A percentile compares a stretch with the other conserved stretches of the same genome.
Conservation (phyloP, 1,139 yeast species). For the Meyerozyma athensensis region DNA sequence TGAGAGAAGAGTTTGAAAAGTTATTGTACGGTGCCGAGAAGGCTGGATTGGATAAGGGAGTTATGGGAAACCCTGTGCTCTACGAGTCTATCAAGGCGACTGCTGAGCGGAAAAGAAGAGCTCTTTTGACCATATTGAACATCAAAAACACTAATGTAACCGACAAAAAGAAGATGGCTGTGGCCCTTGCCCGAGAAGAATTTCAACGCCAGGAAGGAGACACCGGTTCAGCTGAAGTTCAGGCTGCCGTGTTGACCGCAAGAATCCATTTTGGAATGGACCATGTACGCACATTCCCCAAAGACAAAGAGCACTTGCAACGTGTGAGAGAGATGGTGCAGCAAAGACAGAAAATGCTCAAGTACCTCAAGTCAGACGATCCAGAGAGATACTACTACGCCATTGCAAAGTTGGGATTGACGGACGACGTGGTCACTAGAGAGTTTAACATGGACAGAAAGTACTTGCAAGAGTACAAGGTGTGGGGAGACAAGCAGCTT, state of each 20-base stretch:
- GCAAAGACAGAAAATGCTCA: slow-evolving; percentile 76
- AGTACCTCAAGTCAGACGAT: slow-evolving; percentile 72
- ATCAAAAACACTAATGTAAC: slow-evolving; percentile 64
- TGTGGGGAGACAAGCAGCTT: slow-evolving; percentile 63
- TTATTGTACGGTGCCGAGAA: slow-evolving; percentile 71
- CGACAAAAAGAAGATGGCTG: slow-evolving; percentile 58
- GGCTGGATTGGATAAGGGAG: slow-evolving; percentile 30
- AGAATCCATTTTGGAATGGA: slow-evolving; percentile 73
- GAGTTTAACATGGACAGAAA: slow-evolving; percentile 83
- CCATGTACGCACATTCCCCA: slow-evolving; percentile 67
- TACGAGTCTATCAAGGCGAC: slow-evolving; percentile 38
- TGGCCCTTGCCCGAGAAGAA: slow-evolving; percentile 65
- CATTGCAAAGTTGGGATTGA: slow-evolving; percentile 79
- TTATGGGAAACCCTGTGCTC: slow-evolving; percentile 35
- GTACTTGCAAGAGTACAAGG: slow-evolving; percentile 80
- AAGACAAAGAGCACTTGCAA: slow-evolving; percentile 70
- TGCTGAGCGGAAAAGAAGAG: slow-evolving; percentile 63
- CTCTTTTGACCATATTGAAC: slow-evolving; percentile 65
- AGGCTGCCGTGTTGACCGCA: slow-evolving; percentile 85
- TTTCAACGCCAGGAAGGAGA: slow-evolving; percentile 84
- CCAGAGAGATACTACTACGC: slow-evolving; percentile 84
- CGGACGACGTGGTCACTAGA: slow-evolving; percentile 69
- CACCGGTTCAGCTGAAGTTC: slow-evolving; percentile 93
- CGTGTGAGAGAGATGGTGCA: slow-evolving; percentile 78
- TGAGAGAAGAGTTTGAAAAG: slow-evolving; percentile 65